phyloP scores from a whole-genome alignment of 345 rosid genomes.

The Litchi chinensis region DNA sequence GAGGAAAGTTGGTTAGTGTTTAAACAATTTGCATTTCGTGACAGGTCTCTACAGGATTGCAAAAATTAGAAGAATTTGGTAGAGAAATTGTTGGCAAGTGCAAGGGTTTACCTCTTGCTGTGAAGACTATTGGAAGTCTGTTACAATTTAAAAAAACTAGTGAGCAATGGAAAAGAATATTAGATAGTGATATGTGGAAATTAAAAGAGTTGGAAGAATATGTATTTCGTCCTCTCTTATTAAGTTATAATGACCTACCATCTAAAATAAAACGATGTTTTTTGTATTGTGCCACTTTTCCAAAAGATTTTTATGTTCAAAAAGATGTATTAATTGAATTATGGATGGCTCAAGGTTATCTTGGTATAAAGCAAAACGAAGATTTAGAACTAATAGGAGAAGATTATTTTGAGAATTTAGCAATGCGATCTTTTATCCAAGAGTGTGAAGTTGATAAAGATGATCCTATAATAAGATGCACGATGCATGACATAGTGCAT shows the following conservation, averaged over 20 bases:
- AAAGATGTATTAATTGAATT: background rate
- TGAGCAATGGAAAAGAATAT: background rate
- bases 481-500: background rate
- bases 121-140: background rate
- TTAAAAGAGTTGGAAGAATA: background rate
- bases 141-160: background rate
- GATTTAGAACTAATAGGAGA: background rate
- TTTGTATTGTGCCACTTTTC: background rate
- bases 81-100: conserved; percentile 24
- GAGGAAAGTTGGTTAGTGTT: too few relatives aligned
- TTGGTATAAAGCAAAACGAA: background rate
- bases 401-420: background rate
- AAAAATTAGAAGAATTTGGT: background rate
- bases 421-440: background rate
- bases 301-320: background rate
- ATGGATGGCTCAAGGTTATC: conserved; percentile 9
- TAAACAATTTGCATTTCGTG: too few relatives aligned
- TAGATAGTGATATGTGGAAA: background rate
- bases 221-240: background rate
- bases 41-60: too few relatives aligned
- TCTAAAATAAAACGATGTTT: background rate
- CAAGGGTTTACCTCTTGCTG: conserved; percentile 32
- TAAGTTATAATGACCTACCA: background rate
- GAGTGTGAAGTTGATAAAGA: background rate
- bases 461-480: too few relatives aligned